Conservation (phyloP, 2,329 filamentous ascomycete genomes). For the Talaromyces pinophilus region DNA sequence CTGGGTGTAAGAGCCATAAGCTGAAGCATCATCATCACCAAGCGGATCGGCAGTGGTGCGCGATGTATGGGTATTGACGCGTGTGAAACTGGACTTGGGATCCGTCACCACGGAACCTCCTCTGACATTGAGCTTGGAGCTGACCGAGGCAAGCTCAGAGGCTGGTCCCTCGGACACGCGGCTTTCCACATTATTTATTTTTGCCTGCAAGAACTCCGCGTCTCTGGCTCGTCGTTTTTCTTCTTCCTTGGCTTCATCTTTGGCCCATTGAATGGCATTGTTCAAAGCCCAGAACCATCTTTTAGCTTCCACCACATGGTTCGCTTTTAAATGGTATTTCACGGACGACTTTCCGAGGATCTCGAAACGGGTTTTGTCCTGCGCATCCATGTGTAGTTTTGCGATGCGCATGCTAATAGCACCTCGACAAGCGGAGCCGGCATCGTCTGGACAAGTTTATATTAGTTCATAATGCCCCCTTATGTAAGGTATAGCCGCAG, state of each 20-base stretch:
- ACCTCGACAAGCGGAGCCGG: constrained; percentile 90
- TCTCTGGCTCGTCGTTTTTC: constrained; percentile 73
- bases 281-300: constrained; percentile 99
- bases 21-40: constrained; percentile 56
- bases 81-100: constrained; percentile 44
- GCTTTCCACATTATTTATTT: constrained; percentile 67
- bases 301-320: constrained; percentile 97
- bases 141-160: constrained; percentile 28
- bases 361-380: constrained; percentile 97
- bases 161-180: constrained; percentile 46
- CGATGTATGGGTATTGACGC: constrained; percentile 52
- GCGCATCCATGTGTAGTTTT: constrained; percentile 88
- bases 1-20: constrained; percentile 58
- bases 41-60: constrained; percentile 51
- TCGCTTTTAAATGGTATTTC: constrained; percentile 96
- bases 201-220: constrained; percentile 76
- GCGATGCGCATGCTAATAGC: constrained; percentile 99
- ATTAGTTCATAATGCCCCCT: constrained; percentile 6
- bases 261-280: constrained; percentile 97
- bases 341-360: constrained; percentile 98
- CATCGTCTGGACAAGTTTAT: constrained; percentile 66
- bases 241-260: constrained; percentile 93
- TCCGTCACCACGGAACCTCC: constrained; percentile 40
- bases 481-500: neutral
- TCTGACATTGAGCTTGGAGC: constrained; percentile 40